Evolutionary conservation across 2,329 filamentous ascomycete species (phyloP).

Genomic region (Dryadomyces quercus-mongolicae): DNA sequence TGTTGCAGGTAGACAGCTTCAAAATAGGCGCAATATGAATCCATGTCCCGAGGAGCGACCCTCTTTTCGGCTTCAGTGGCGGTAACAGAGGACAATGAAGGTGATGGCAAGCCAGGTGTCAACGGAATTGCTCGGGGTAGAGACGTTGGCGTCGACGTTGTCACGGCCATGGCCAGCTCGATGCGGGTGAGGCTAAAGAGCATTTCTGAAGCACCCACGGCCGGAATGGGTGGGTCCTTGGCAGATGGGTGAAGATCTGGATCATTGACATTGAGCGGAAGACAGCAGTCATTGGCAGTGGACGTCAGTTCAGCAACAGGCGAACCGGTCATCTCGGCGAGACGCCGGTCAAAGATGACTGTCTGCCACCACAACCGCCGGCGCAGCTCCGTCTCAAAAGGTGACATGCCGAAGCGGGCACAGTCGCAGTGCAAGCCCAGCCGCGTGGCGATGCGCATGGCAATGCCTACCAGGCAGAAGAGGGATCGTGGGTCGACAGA

Average conservation of each 20-base stretch:
- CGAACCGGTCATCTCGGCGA: constrained; percentile 35
- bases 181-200: constrained; percentile 28
- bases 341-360: constrained; percentile 41
- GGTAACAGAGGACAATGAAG: no score
- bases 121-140: no score
- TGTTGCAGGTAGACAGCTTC: not conserved
- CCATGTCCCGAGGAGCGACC: not conserved
- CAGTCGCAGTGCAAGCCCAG: constrained; percentile 32
- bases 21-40: not conserved
- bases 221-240: constrained; percentile 14
- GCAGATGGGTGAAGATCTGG: constrained; percentile 28
- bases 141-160: not conserved
- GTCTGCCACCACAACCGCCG: constrained; percentile 52
- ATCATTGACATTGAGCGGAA: constrained; percentile 33
- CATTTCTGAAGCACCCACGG: constrained; percentile 25
- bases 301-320: constrained; percentile 15
- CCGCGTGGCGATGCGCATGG: constrained; percentile 43
- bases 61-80: not conserved
- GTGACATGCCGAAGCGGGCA: not conserved
- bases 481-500: not conserved
- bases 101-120: no score
- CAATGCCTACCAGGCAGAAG: constrained; percentile 30
- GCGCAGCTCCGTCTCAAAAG: constrained; percentile 45
- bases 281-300: constrained; percentile 28
- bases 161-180: constrained; percentile 11